Evolutionary conservation across 2,329 filamentous ascomycete species (phyloP).

Genomic region (Apiospora aurea): DNA sequence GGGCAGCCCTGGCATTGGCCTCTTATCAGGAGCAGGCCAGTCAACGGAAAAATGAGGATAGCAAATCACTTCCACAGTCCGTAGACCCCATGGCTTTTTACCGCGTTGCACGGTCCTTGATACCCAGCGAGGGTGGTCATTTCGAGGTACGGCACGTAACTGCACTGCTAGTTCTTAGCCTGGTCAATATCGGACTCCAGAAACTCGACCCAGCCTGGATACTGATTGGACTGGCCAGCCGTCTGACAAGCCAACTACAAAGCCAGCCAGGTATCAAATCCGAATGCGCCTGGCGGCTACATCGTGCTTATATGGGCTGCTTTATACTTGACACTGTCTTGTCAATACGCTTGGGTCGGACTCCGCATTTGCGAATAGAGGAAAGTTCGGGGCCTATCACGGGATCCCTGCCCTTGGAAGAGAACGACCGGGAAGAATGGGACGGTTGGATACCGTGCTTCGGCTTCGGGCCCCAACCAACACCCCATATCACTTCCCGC

Average conservation of each 20-base stretch:
- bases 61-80: conserved; percentile 31
- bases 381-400: conserved; percentile 53
- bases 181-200: conserved; percentile 68
- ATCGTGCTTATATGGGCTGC: conserved; percentile 62
- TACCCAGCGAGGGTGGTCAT: conserved; percentile 56
- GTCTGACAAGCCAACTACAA: conserved; percentile 55
- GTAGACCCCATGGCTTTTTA: conserved; percentile 53
- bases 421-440: conserved; percentile 78
- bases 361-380: conserved; percentile 54
- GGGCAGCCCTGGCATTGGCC: conserved; percentile 65
- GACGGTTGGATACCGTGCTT: conserved; percentile 69
- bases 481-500: conserved; percentile 26
- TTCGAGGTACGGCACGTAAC: conserved; percentile 61
- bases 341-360: conserved; percentile 56
- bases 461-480: conserved; percentile 42
- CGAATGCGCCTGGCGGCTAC: conserved; percentile 36
- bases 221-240: conserved; percentile 68
- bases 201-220: conserved; percentile 68
- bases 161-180: conserved; percentile 63
- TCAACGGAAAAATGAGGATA: conserved; percentile 28
- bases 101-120: conserved; percentile 54
- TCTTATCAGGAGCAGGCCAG: conserved; percentile 57
- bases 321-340: conserved; percentile 68
- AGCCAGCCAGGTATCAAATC: conserved; percentile 42
- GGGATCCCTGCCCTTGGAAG: conserved; percentile 47